Evolutionary conservation across 768 basidiomycete genomes (phyloP).

Genomic region (Suillus fuscotomentosus): DNA sequence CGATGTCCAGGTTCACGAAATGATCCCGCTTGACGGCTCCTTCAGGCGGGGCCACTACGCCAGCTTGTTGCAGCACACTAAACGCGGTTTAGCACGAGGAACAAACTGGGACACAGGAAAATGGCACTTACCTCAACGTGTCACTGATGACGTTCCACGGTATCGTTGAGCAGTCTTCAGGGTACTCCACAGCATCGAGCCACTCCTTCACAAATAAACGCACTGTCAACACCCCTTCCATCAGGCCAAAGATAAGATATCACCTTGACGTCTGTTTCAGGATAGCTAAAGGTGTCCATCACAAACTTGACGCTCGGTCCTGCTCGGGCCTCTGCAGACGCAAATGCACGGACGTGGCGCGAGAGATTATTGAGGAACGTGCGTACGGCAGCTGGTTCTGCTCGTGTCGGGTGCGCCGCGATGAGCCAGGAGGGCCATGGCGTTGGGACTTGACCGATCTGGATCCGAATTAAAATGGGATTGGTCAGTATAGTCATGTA

Average conservation of each 20-base stretch:
- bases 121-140: constrained; percentile 59
- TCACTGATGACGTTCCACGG: constrained; percentile 62
- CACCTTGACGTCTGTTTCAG: constrained; percentile 78
- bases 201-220: constrained; percentile 56
- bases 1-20: constrained; percentile 60
- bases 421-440: constrained; percentile 99
- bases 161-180: constrained; percentile 61
- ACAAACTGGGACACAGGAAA: not conserved
- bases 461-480: not conserved
- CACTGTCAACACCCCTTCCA: not conserved
- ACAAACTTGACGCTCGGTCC: constrained; percentile 73
- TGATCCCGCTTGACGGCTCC: constrained; percentile 52
- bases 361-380: constrained; percentile 67
- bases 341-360: constrained; percentile 63
- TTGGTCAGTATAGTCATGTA: not conserved
- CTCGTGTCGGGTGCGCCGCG: constrained; percentile 76
- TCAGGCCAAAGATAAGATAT: not conserved
- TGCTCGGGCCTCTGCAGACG: constrained; percentile 53
- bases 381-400: constrained; percentile 45
- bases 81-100: constrained; percentile 7
- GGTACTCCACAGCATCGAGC: constrained; percentile 79
- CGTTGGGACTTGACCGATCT: constrained; percentile 86
- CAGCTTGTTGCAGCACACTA: constrained; percentile 75
- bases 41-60: constrained; percentile 56
- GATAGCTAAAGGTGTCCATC: constrained; percentile 75